phyloP scores from a whole-genome alignment of 306 rosid genomes.

The Clitoria ternatea region DNA sequence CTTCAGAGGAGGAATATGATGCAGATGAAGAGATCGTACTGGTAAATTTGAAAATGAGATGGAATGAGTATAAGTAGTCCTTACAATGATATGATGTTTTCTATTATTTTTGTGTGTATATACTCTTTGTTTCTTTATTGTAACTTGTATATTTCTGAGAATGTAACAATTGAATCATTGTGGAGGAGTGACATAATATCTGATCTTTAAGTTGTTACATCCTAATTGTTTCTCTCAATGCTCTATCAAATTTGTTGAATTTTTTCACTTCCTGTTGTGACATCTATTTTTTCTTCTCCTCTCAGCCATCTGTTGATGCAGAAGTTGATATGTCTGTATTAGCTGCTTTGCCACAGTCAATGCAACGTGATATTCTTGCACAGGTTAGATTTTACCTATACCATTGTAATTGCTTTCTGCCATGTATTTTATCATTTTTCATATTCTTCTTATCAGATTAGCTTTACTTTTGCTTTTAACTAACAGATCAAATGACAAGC shows the following conservation, averaged over 20 bases:
- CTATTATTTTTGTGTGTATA: background rate
- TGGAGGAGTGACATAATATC: background rate
- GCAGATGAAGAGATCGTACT: constrained; percentile 60
- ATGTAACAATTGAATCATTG: background rate
- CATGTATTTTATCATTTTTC: constrained; percentile 1
- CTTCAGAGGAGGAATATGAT: constrained; percentile 44
- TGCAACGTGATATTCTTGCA: constrained; percentile 82
- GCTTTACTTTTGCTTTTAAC: background rate
- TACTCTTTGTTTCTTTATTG: constrained; percentile 14
- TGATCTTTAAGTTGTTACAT: constrained; percentile 4
- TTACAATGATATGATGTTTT: constrained; percentile 9
- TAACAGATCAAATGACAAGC: background rate
- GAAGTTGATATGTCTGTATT: constrained; percentile 74
- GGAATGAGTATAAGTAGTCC: constrained; percentile 7
- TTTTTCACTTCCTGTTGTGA: background rate
- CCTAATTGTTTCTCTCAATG: constrained; percentile 2
- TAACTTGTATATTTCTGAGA: constrained; percentile 1
- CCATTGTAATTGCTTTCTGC: background rate
- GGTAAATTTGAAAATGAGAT: constrained; percentile 41
- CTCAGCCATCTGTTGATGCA: constrained; percentile 56
- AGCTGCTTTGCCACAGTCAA: constrained; percentile 86
- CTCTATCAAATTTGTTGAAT: constrained; percentile 4
- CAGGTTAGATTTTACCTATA: constrained; percentile 47
- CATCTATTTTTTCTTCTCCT: constrained; percentile 15
- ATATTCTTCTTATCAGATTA: background rate